phyloP scores from a whole-genome alignment of 1,139 yeast species.

The Taphrina flavorubra region DNA sequence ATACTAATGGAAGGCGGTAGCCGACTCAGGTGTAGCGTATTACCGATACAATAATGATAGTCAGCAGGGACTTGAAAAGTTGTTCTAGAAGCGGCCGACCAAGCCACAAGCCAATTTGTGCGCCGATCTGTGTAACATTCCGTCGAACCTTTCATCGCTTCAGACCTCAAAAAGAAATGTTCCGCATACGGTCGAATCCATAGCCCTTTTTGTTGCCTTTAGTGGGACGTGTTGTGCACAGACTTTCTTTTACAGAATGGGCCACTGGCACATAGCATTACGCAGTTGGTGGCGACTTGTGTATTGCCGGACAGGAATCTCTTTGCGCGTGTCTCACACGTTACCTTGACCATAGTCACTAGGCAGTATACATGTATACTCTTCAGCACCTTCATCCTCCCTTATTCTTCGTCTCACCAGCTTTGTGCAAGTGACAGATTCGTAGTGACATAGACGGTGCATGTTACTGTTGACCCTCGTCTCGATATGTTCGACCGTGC shows the following conservation, averaged over 20 bases:
- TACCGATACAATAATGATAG: no score
- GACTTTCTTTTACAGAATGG: not conserved
- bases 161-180: not conserved
- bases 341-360: no score
- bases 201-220: not conserved
- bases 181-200: conserved; percentile 9
- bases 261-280: no score
- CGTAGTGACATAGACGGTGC: not conserved
- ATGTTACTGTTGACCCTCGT: conserved; percentile 15
- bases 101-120: not conserved
- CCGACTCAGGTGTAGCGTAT: no score
- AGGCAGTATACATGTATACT: no score
- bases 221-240: conserved; percentile 1
- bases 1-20: no score
- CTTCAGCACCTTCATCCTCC: not conserved
- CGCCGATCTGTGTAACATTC: conserved; percentile 18
- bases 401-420: not conserved
- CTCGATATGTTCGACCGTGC: not conserved
- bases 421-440: not conserved
- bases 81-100: conserved; percentile 19
- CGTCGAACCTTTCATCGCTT: not conserved
- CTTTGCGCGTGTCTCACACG: no score
- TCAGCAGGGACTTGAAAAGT: not conserved
- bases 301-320: no score
- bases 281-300: no score